Conservation (phyloP, 257 asterid genomes). For the Nicotiana benthamiana region DNA sequence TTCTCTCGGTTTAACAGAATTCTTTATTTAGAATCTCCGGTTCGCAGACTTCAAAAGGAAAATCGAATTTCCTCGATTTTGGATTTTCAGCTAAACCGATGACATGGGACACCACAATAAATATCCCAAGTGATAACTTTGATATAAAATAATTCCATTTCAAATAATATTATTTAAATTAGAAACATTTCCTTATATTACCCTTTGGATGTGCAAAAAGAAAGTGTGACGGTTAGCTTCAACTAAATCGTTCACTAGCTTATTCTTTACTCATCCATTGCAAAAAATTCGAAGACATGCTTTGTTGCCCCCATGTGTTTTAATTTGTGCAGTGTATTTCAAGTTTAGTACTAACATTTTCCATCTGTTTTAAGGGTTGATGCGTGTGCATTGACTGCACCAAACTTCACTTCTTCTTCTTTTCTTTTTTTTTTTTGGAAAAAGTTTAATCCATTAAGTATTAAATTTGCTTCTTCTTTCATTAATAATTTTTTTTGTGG, state of each 20-base stretch:
- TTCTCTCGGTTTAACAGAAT: too few relatives aligned
- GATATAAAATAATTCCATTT: too few relatives aligned
- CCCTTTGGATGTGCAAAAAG: too few relatives aligned
- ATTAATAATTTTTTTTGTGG: neutral
- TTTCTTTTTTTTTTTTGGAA: neutral
- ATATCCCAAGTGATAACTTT: too few relatives aligned
- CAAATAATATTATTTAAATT: too few relatives aligned
- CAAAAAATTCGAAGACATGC: neutral
- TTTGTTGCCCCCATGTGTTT: neutral
- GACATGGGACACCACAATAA: too few relatives aligned
- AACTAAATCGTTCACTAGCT: neutral
- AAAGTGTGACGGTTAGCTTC: neutral
- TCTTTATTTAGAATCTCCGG: too few relatives aligned
- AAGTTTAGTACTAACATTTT: neutral
- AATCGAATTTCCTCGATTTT: too few relatives aligned
- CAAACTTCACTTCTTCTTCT: neutral
- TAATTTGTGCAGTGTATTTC: neutral
- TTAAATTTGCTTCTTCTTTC: neutral
- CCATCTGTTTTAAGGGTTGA: neutral
- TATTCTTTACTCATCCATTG: neutral
- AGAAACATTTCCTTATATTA: too few relatives aligned
- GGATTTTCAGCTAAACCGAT: too few relatives aligned
- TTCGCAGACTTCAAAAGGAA: too few relatives aligned
- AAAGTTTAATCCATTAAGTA: neutral
- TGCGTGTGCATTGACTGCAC: neutral